Percentiles rank a stretch among this genome's conserved stretches.
These are phyloP conservation scores for Claviceps monticola DNA, from an alignment of 2,329 filamentous ascomycete species.

Conservation along the genomic window DNA sequence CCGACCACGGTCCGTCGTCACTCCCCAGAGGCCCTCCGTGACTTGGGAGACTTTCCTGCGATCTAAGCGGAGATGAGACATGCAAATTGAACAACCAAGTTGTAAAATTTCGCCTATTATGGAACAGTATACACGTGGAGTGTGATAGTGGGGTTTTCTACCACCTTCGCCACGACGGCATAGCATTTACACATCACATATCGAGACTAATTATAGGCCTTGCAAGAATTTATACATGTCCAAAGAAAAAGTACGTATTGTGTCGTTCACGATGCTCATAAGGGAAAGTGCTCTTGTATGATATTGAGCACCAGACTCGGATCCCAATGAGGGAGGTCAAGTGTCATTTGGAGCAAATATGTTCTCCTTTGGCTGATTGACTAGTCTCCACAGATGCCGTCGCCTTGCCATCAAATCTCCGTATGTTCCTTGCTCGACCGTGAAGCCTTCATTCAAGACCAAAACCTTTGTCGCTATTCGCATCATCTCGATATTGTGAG, in stretches of 20 bases:
- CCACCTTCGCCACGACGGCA: background rate
- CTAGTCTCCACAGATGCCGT: constrained; percentile 34
- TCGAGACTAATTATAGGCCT: background rate
- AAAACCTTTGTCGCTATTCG: constrained; percentile 58
- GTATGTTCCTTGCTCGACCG: constrained; percentile 56
- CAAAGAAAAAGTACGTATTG: background rate
- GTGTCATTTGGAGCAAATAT: background rate
- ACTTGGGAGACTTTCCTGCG: constrained; percentile 13
- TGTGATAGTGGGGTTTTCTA: background rate
- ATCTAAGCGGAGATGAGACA: constrained; percentile 12
- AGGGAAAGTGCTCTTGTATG: background rate
- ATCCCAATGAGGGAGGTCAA: background rate
- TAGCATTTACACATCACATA: background rate
- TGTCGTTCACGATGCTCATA: background rate
- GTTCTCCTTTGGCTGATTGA: constrained; percentile 14
- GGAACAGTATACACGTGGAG: background rate
- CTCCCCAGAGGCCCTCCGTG: constrained; percentile 6
- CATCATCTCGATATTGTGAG: constrained; percentile 82
- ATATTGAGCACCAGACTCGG: background rate
- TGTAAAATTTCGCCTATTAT: background rate
- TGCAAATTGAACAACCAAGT: background rate
- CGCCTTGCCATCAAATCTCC: constrained; percentile 36
- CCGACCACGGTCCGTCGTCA: constrained; percentile 6
- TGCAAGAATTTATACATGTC: background rate
- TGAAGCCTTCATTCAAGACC: constrained; percentile 52